Base-by-base conservation (phyloP, 805 yeast genomes). In the Helenozyma baotianmanensis region DNA sequence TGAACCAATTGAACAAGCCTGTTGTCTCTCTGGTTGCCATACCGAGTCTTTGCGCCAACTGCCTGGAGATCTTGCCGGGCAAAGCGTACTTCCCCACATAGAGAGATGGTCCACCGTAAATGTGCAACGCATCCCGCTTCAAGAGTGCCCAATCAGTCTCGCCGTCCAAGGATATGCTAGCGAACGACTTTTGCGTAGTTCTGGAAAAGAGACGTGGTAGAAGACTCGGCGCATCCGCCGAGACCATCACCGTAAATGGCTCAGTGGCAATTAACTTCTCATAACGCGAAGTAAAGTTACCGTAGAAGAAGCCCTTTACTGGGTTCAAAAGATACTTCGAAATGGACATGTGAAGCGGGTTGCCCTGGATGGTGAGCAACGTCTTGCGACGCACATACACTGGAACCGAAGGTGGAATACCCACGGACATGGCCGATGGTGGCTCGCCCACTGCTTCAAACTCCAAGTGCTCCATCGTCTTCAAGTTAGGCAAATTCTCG, bases 81-180 rank as follows among this genome's bases (percentile, higher is more conserved):
- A 67, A 35, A 12, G 47, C 39, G 18, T 56, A 54, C 29, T 62
- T 57, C 1, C 57, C 53, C 2, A 77, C 50, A 9, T 56, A 45
- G 28, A 79, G 54, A 1, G 79, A 66, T n/a, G 68, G 58, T 1
- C 85, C 86, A 6, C 72, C 51, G 42, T 66, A 76, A 1, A 68
- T 71, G 29, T 76, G 76, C 14, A 80, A 48, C 0, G 78, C 62
- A 11, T 60, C 50, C 1, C 63, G 56, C 26, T 70, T 61, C 28
- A 80, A 60, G 3, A 80, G 36, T 1, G 80, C 82, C 82, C 83
- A 80, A 45, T 80, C 87, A 13, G 53, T 52, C 1, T 73, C 58
- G 2, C 87, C 87, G 41, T 80, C 82, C 36, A 80, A 48, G 3
- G 58, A 39, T 16, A 80, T 36, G 25, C 56, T 60, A 8, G 66